These are phyloP conservation scores for Lepiota brunneoincarnata DNA, from an alignment of 768 basidiomycete species.

Conservation along the genomic window DNA sequence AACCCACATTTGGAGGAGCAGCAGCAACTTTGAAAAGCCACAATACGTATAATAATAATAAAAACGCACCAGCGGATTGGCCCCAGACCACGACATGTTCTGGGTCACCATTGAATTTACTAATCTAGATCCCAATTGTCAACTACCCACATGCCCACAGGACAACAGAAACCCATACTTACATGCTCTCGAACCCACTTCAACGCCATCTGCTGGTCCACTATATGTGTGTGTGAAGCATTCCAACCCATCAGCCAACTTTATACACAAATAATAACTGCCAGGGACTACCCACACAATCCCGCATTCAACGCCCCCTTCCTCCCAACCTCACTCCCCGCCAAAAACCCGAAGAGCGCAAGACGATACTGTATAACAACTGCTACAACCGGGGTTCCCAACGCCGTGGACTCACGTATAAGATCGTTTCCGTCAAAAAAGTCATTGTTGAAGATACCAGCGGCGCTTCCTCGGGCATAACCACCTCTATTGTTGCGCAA, in stretches of 20 bases:
- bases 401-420: slow-evolving; percentile 24
- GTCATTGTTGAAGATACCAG: neutral
- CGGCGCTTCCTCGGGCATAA: slow-evolving; percentile 25
- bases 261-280: neutral
- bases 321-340: slow-evolving; percentile 38
- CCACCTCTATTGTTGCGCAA: slow-evolving; percentile 29
- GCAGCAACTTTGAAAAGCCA: neutral
- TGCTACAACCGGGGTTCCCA: slow-evolving; percentile 27
- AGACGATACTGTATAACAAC: slow-evolving; percentile 43
- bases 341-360: slow-evolving; percentile 44
- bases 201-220: slow-evolving; percentile 43
- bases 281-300: slow-evolving; percentile 34
- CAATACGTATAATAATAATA: neutral
- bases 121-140: slow-evolving; percentile 24
- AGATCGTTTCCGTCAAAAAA: slow-evolving; percentile 31
- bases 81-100: slow-evolving; percentile 40
- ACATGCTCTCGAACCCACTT: slow-evolving; percentile 42
- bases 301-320: slow-evolving; percentile 46
- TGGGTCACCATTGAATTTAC: slow-evolving; percentile 40
- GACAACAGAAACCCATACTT: neutral
- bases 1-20: no score
- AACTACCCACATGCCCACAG: neutral
- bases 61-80: slow-evolving; percentile 32
- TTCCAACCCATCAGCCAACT: neutral
- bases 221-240: no score